phyloP scores from a whole-genome alignment of 805 yeast species.

The Groenewaldozyma tartarivorans region DNA sequence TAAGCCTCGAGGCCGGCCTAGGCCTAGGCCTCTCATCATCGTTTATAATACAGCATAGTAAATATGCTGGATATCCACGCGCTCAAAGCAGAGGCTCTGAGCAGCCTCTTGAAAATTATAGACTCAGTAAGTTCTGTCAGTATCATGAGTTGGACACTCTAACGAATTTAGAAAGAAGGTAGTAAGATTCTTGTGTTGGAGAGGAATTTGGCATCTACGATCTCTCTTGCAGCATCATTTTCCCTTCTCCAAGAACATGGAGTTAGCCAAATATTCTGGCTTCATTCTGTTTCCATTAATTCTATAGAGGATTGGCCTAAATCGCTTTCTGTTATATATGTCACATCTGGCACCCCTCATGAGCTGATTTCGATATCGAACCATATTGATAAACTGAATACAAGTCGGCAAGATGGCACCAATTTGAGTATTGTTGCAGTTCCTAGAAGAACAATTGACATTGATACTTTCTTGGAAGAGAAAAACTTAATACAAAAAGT shows the following conservation, averaged over 20 bases:
- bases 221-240: slow-evolving; percentile 50
- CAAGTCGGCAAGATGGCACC: not conserved
- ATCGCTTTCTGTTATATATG: slow-evolving; percentile 17
- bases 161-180: slow-evolving; percentile 6
- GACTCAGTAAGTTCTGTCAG: slow-evolving; percentile 20
- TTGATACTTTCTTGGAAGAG: slow-evolving; percentile 17
- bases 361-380: slow-evolving; percentile 13
- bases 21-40: too few species aligned
- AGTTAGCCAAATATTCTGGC: slow-evolving; percentile 41
- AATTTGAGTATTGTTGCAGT: not conserved
- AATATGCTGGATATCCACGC: not conserved
- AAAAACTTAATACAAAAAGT: slow-evolving; percentile 35
- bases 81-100: slow-evolving; percentile 15
- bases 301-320: slow-evolving; percentile 5
- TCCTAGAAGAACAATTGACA: not conserved
- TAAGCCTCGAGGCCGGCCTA: too few species aligned
- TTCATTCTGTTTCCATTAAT: slow-evolving; percentile 22
- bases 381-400: slow-evolving; percentile 1
- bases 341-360: slow-evolving; percentile 18
- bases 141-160: not conserved
- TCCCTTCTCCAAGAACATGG: slow-evolving; percentile 41
- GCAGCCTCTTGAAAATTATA: slow-evolving; percentile 18
- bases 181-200: slow-evolving; percentile 34
- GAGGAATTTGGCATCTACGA: slow-evolving; percentile 35
- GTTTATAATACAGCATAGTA: too few species aligned